These are phyloP conservation scores for Ophiostoma pallidulum DNA, from an alignment of 2,329 filamentous ascomycete species.

Conservation along the genomic window DNA sequence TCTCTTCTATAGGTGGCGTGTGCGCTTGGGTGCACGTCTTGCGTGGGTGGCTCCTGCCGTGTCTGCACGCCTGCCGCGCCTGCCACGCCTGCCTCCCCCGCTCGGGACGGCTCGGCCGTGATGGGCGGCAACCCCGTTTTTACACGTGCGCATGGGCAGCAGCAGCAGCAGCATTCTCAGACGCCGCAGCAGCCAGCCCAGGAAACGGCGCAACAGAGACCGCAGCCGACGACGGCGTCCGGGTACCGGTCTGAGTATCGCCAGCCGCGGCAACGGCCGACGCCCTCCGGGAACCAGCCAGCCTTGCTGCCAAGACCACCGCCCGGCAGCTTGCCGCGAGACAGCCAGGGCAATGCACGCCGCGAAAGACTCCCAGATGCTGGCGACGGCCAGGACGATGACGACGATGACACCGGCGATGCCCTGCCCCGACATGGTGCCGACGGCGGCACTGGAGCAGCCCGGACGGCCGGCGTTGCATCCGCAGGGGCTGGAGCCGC, in stretches of 20 bases:
- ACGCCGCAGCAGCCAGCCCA: background rate
- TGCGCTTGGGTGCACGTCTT: background rate
- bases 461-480: background rate
- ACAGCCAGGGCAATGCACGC: background rate
- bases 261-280: background rate
- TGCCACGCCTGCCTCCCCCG: too few species aligned
- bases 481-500: background rate
- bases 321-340: background rate
- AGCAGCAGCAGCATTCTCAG: background rate
- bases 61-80: background rate
- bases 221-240: background rate
- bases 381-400: background rate
- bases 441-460: background rate
- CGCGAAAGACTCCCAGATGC: background rate
- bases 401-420: background rate
- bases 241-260: background rate
- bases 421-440: background rate
- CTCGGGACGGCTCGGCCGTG: too few species aligned
- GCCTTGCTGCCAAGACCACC: background rate
- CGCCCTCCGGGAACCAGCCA: background rate
- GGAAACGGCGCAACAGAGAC: background rate
- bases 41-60: background rate
- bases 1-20: too few species aligned
- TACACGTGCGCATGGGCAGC: background rate
- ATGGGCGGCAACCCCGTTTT: conserved; percentile 3